These are phyloP conservation scores for Euphorbia pulcherrima DNA, from an alignment of 345 rosid species.

Conservation along the genomic window DNA sequence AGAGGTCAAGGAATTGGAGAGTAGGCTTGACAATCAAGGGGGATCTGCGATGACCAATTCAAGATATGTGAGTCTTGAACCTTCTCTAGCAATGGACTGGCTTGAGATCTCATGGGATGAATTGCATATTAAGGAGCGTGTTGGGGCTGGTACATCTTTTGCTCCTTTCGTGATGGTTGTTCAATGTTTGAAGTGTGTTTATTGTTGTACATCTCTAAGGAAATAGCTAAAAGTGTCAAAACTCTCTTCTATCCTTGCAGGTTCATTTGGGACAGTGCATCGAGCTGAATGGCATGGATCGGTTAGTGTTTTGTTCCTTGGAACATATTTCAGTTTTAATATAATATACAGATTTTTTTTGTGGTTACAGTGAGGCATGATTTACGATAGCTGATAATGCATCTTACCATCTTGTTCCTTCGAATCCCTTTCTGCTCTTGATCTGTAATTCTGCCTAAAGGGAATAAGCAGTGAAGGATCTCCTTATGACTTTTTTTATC, in stretches of 20 bases:
- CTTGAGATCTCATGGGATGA: constrained; percentile 93
- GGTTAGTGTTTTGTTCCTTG: constrained; percentile 40
- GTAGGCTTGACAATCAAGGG: constrained; percentile 33
- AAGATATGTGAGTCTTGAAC: constrained; percentile 68
- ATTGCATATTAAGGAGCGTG: constrained; percentile 79
- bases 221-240: background rate
- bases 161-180: constrained; percentile 9
- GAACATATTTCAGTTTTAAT: too few relatives aligned
- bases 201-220: constrained; percentile 2
- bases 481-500: background rate
- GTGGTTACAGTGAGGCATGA: background rate
- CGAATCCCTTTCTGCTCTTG: too few relatives aligned
- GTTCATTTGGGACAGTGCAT: constrained; percentile 97
- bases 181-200: background rate
- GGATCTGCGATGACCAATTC: constrained; percentile 43
- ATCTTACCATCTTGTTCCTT: background rate
- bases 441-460: background rate
- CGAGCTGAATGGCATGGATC: constrained; percentile 99
- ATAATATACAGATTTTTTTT: background rate
- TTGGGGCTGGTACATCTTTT: constrained; percentile 77
- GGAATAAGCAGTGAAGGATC: background rate
- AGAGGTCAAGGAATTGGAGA: constrained; percentile 36
- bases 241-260: constrained; percentile 32
- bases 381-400: background rate
- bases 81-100: constrained; percentile 98